Evolutionary conservation across 2,329 filamentous ascomycete species (phyloP), one percentile per base, ranked within the genome.

Genomic region (Cadophora luteo-olivacea): DNA sequence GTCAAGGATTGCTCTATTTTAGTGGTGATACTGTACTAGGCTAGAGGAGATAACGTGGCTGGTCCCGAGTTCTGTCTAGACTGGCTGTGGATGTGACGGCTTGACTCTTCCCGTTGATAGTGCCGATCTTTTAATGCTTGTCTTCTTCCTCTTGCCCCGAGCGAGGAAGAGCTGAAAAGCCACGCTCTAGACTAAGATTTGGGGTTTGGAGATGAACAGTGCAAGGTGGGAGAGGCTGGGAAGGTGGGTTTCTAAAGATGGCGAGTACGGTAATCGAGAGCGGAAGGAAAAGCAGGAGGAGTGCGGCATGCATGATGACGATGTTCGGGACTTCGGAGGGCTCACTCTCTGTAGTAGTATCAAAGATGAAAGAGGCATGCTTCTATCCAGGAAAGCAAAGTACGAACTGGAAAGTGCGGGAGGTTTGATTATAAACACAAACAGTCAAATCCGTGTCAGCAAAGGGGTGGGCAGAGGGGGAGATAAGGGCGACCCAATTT

Each of bases 71-170:
- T 24, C 4, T n/a, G 32, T 58, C 22, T 60, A 32, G 32, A 36
- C 14, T 38, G 36, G 4, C 41, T 16, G 6, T 45, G 16, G 41
- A 19, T 45, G 41, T 45, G 36, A 38, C 32, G 24, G n/a, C 16
- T 60, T 38, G n/a, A 22, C n/a, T 16, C 29, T 16, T 22, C 32
- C 52, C 52, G 52, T 36, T 41, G 36, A 60, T 41, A 60, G 33
- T 41, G 55, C 33, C 55, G 33, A 60, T 60, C 55, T 41, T 25
- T 33, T 5, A 60, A 60, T 60, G 55, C 52, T 55, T 55, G 52
- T 55, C 41, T 45, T 45, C 4, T 45, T 45, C 19, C 11, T 19
- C 19, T 6, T 45, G 11, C 14, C 12, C 12, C 16, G 41, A 45
- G 41, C 9, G 36, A 38, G 36, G 36, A 38, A 38, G 49, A 12